Conservation (phyloP, 208 protist species). For the Porcisia hertigi region DNA sequence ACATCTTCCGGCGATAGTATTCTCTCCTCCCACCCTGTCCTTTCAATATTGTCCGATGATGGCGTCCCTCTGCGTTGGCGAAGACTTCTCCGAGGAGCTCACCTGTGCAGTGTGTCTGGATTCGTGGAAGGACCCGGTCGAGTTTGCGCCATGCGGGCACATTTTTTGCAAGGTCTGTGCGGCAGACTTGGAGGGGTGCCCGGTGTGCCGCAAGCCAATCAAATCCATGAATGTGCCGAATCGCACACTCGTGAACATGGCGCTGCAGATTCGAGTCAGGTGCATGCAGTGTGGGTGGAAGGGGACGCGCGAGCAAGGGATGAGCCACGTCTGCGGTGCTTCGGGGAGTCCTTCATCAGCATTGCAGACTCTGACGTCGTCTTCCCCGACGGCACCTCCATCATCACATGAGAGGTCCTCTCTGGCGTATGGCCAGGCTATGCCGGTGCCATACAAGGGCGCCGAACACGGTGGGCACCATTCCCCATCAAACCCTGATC, state of each 20-base stretch:
- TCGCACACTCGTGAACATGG: slow-evolving; percentile 73
- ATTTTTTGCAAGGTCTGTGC: slow-evolving; percentile 71
- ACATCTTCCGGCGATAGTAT: too few species aligned
- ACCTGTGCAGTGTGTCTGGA: slow-evolving; percentile 74
- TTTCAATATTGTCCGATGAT: slow-evolving; percentile 12
- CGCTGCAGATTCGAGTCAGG: slow-evolving; percentile 50
- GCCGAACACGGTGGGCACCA: not conserved
- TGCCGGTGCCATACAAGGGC: not conserved
- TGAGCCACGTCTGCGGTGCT: slow-evolving; percentile 23
- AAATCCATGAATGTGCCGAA: slow-evolving; percentile 39
- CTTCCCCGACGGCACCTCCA: not conserved
- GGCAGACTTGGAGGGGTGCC: slow-evolving; percentile 40
- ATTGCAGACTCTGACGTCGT: not conserved
- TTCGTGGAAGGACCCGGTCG: slow-evolving; percentile 69
- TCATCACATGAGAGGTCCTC: not conserved
- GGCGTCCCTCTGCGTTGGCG: slow-evolving; percentile 36
- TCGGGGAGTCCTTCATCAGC: too few species aligned
- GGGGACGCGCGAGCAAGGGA: slow-evolving; percentile 54
- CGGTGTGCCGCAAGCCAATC: slow-evolving; percentile 58
- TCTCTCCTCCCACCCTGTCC: too few species aligned
- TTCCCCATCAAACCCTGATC: not conserved
- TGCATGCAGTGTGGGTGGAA: slow-evolving; percentile 66
- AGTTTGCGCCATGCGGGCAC: slow-evolving; percentile 45
- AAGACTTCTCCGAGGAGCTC: slow-evolving; percentile 72
- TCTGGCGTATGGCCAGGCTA: not conserved